Conservation (phyloP, 2,329 filamentous ascomycete species). For the Aspergillus texensis region DNA sequence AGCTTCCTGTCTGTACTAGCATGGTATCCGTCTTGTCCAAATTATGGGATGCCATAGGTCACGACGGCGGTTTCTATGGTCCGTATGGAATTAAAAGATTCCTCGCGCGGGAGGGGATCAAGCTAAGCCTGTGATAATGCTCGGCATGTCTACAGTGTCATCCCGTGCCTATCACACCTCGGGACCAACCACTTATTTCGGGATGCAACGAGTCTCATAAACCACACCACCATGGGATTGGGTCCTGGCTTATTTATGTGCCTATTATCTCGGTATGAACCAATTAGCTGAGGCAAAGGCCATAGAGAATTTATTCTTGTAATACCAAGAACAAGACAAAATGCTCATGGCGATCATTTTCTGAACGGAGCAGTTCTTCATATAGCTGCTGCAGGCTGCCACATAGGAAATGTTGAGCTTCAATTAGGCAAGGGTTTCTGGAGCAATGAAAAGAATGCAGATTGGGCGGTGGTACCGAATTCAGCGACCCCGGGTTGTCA, state of each 20-base stretch:
- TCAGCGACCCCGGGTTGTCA: not conserved
- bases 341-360: not conserved
- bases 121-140: not conserved
- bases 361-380: not conserved
- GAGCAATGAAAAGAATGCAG: too few species aligned
- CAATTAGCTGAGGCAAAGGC: too few species aligned
- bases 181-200: too few species aligned
- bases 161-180: too few species aligned
- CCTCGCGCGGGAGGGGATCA: not conserved
- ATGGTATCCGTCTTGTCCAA: not conserved
- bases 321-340: not conserved
- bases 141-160: not conserved
- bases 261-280: too few species aligned
- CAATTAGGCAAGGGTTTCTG: too few species aligned
- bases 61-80: not conserved
- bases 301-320: too few species aligned
- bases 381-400: not conserved
- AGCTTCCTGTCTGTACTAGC: not conserved
- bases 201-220: too few species aligned
- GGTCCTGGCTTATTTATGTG: too few species aligned
- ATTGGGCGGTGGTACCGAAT: too few species aligned
- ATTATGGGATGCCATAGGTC: not conserved
- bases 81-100: not conserved
- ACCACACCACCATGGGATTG: too few species aligned
- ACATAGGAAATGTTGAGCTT: too few species aligned